These are phyloP conservation scores for Pseudogymnoascus sp. DNA, from an alignment of 2,329 filamentous ascomycete genomes.

Conservation along the genomic window DNA sequence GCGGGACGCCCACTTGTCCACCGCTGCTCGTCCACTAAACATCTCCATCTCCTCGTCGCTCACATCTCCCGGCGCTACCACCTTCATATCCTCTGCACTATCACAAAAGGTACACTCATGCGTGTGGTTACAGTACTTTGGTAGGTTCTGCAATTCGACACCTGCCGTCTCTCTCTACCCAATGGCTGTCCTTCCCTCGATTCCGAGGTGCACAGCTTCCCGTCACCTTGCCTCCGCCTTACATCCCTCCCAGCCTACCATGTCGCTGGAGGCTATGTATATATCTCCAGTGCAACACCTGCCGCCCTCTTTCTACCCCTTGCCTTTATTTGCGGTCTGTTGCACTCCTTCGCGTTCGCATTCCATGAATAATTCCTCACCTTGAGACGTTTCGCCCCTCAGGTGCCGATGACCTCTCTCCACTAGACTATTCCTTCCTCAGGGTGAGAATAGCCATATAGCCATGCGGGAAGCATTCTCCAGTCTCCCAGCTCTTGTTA, in stretches of 20 bases:
- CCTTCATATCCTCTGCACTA: not conserved
- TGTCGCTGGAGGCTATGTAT: not conserved
- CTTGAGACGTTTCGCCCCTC: slow-evolving; percentile 10
- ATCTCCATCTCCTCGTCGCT: not conserved
- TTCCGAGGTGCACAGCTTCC: slow-evolving; percentile 9
- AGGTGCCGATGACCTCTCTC: slow-evolving; percentile 8
- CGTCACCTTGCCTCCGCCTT: not conserved
- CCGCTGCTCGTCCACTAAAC: not conserved
- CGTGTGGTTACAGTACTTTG: not conserved
- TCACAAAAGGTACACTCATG: slow-evolving; percentile 6
- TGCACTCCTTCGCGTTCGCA: not conserved
- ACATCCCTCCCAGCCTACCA: not conserved
- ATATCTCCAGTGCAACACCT: slow-evolving; percentile 3
- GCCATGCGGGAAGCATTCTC: slow-evolving; percentile 9
- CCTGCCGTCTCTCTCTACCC: not conserved
- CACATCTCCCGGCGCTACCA: slow-evolving; percentile 8
- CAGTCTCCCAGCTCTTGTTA: slow-evolving; percentile 1
- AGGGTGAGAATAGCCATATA: slow-evolving; percentile 1
- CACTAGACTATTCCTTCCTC: not conserved
- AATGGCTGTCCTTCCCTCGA: not conserved
- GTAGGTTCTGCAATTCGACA: not conserved
- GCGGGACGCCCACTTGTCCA: not conserved
- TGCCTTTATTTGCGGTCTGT: not conserved
- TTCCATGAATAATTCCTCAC: not conserved
- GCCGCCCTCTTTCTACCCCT: not conserved